Conservation (phyloP, 2,329 filamentous ascomycete species). For the Camptophora hylomeconis region DNA sequence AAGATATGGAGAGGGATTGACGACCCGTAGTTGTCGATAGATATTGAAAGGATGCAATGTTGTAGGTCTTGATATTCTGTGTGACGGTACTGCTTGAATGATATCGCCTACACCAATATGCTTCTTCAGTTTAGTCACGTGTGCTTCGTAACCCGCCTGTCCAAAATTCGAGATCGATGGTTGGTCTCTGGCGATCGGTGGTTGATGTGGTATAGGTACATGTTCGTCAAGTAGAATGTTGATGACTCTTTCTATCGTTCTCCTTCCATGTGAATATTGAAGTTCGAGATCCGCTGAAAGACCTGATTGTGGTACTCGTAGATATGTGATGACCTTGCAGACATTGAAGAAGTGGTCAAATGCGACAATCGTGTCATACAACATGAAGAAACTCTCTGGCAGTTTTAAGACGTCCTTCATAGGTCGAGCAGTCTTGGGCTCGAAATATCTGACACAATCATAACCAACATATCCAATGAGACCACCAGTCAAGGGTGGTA, state of each 20-base stretch:
- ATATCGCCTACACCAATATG: conserved; percentile 90
- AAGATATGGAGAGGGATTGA: conserved; percentile 93
- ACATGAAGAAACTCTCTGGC: conserved; percentile 91
- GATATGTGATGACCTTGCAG: conserved; percentile 85
- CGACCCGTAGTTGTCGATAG: conserved; percentile 88
- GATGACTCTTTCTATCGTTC: conserved; percentile 54
- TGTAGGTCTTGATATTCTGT: conserved; percentile 81
- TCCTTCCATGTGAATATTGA: conserved; percentile 57
- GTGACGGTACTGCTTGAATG: conserved; percentile 92
- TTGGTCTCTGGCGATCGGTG: conserved; percentile 56
- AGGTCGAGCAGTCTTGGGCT: conserved; percentile 83
- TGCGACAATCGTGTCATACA: conserved; percentile 87
- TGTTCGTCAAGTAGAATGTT: conserved; percentile 60
- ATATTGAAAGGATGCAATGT: conserved; percentile 94
- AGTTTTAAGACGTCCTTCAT: conserved; percentile 81
- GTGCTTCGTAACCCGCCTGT: conserved; percentile 73
- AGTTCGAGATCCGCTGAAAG: conserved; percentile 41
- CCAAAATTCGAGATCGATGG: conserved; percentile 90
- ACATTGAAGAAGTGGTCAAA: conserved; percentile 92
- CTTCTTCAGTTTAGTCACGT: conserved; percentile 74
- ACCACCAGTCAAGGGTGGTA: conserved; percentile 80
- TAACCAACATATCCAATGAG: conserved; percentile 96
- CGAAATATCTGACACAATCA: conserved; percentile 94
- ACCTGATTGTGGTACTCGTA: conserved; percentile 50
- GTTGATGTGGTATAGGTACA: conserved; percentile 64